These are phyloP conservation scores for Acanthamoeba royreba DNA, from an alignment of 208 protist genomes.

Conservation along the genomic window DNA sequence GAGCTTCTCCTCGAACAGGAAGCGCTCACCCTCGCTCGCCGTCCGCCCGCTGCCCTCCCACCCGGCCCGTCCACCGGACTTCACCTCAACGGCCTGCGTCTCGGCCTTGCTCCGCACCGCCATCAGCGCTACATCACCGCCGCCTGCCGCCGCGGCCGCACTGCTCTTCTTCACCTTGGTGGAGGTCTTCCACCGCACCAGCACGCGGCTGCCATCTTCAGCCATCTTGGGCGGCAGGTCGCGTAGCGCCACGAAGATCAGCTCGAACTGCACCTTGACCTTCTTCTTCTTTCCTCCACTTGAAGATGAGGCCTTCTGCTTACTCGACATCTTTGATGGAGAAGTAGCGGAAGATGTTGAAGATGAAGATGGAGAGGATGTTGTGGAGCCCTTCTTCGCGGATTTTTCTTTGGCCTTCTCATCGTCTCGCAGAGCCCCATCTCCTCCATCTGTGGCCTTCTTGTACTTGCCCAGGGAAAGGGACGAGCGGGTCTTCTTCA, in stretches of 20 bases:
- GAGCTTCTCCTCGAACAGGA: not conserved
- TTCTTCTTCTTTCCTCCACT: not conserved
- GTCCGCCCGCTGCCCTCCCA: not conserved
- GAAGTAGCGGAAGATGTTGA: not conserved
- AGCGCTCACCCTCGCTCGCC: not conserved
- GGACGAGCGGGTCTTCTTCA: not conserved
- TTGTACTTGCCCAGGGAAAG: not conserved
- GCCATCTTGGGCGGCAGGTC: not conserved
- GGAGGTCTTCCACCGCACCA: not conserved
- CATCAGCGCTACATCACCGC: too few species aligned
- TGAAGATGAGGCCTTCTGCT: not conserved
- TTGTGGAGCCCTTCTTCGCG: not conserved
- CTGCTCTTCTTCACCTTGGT: not conserved
- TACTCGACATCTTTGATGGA: not conserved
- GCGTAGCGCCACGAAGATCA: not conserved
- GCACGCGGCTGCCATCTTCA: not conserved
- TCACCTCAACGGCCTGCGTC: not conserved
- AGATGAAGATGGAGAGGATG: not conserved
- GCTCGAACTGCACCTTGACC: not conserved
- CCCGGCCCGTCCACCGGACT: not conserved
- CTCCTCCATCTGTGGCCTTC: not conserved
- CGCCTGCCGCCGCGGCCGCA: not conserved
- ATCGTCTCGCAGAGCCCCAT: too few species aligned
- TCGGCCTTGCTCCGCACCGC: not conserved
- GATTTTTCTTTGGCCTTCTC: not conserved